Evolutionary conservation across 805 yeast species (phyloP), one percentile per base, ranked within the genome.

Genomic region (Maudiozyma saulgeensis): DNA sequence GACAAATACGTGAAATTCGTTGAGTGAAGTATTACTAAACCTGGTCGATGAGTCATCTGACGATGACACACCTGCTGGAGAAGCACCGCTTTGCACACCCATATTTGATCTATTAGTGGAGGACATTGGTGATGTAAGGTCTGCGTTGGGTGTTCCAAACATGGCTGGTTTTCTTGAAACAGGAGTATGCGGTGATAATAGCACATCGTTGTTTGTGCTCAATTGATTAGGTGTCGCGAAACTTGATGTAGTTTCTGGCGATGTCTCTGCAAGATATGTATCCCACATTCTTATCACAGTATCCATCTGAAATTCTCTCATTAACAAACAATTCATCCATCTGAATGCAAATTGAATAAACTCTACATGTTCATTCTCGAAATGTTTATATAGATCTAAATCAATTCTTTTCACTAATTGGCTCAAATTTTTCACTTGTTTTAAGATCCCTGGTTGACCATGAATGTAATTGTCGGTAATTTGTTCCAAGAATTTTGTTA

Each of bases 321-420:
- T 93, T 45, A 93, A 71, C 60, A 93, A 71, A 70, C 99, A 93
- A 68, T 93, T 93, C 98, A 93, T 93, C 99, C 99, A 93, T 56
- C 99, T 75, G 70, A 93, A 93, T 19, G 96, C 80, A 67, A 93
- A 93, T 67, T 93, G 99, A 54, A 93, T 80, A 61, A 93, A 93
- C 66, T 93, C 96, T n/a, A 93, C 80, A 44, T 86, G 86, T 63
- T 93, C 96, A 1, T 66, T 61, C 51, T 82, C 81, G 54, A 93
- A 78, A 68, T 93, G 98, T 38, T 73, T 72, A 39, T 82, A 81
- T 34, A 93, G 72, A 25, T 78, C 82, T 2, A 76, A 66, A 61
- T 93, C 98, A 49, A 91, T 90, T 54, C 95, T 76, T 53, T 80
- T 76, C 16, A 90, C 87, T 46, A 93, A 72, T 54, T 82, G 87